phyloP scores from a whole-genome alignment of 2,329 filamentous ascomycete species.

The Dactylellina leptospora region DNA sequence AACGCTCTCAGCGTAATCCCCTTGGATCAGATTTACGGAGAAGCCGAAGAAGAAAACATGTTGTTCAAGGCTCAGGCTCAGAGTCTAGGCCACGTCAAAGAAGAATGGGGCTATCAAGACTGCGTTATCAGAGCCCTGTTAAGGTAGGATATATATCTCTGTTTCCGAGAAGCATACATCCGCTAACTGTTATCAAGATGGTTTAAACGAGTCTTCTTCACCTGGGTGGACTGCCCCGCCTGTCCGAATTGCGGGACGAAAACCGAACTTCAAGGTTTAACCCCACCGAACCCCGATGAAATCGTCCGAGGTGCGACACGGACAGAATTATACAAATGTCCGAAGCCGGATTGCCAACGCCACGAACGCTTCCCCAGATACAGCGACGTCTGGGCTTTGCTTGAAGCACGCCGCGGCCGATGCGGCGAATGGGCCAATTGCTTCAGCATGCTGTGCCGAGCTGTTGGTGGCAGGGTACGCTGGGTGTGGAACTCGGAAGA shows the following conservation, averaged over 20 bases:
- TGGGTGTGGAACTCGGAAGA: conserved; percentile 99
- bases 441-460: conserved; percentile 97
- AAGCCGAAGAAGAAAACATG: conserved; percentile 92
- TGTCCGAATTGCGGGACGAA: conserved; percentile 83
- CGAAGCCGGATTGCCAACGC: conserved; percentile 74
- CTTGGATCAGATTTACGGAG: conserved; percentile 87
- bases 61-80: conserved; percentile 86
- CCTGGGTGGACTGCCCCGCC: conserved; percentile 93
- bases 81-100: conserved; percentile 81
- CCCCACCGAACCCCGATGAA: conserved; percentile 85
- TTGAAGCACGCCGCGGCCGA: conserved; percentile 85
- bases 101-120: conserved; percentile 97
- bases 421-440: conserved; percentile 98
- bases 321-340: conserved; percentile 91
- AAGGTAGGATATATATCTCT: conserved; percentile 67
- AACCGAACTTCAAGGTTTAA: conserved; percentile 83
- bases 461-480: conserved; percentile 85
- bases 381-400: conserved; percentile 89
- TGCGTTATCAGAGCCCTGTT: conserved; percentile 90
- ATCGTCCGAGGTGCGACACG: conserved; percentile 83
- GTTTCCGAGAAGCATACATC: background rate
- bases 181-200: conserved; percentile 68
- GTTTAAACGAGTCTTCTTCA: conserved; percentile 96
- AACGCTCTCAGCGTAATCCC: conserved; percentile 88
- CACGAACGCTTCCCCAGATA: conserved; percentile 93